Conservation (phyloP, 1,139 yeast species). For the Geotrichum fermentans region DNA sequence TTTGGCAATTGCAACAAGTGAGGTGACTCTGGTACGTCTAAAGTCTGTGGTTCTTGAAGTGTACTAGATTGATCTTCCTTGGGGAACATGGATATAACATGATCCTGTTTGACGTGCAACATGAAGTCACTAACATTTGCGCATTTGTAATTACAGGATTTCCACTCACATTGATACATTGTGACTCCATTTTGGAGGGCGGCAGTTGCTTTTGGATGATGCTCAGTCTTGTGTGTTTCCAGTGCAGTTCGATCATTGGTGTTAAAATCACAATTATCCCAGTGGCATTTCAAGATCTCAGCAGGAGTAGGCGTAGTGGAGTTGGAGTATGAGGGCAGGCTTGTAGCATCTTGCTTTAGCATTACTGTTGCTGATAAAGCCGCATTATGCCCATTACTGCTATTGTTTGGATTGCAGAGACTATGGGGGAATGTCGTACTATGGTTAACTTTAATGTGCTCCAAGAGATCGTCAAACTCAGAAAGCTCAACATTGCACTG, state of each 20-base stretch:
- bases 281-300: conserved; percentile 30
- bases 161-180: conserved; percentile 63
- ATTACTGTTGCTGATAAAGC: not conserved
- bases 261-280: conserved; percentile 33
- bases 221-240: conserved; percentile 45
- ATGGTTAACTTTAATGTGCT: conserved; percentile 37
- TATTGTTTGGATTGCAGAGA: conserved; percentile 6
- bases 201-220: conserved; percentile 43
- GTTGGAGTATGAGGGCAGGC: conserved; percentile 1
- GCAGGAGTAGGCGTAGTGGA: conserved; percentile 13
- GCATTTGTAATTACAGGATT: conserved; percentile 56
- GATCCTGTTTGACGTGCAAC: conserved; percentile 56
- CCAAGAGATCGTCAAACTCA: conserved; percentile 35
- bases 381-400: not conserved
- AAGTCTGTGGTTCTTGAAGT: not conserved
- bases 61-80: not conserved
- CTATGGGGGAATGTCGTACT: conserved; percentile 26
- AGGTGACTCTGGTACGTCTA: not conserved
- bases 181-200: conserved; percentile 20
- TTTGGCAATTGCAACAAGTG: not conserved
- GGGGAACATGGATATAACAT: conserved; percentile 33
- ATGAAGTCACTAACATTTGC: conserved; percentile 50
- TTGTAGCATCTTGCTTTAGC: not conserved
- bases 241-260: conserved; percentile 24
- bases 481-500: conserved; percentile 36